These are phyloP conservation scores for Thalassiosira mediterranea DNA, from an alignment of 352 stramenopile species.

Conservation along the genomic window DNA sequence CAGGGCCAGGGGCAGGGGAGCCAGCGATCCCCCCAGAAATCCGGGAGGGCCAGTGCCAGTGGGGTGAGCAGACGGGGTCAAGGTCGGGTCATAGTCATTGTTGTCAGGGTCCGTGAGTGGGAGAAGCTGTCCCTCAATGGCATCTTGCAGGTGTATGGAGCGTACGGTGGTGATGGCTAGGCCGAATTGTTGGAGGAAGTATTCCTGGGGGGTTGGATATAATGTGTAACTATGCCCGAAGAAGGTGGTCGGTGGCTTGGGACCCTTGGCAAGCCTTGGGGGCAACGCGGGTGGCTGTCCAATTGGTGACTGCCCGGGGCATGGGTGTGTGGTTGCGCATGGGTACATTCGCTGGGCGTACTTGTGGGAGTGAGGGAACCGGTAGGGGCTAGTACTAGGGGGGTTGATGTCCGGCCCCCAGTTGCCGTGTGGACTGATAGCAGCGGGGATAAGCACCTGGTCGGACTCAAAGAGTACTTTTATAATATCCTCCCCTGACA, in stretches of 20 bases:
- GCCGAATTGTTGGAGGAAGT: slow-evolving; percentile 22
- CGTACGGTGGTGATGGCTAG: slow-evolving; percentile 8
- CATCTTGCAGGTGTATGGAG: slow-evolving; percentile 15
- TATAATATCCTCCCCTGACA: not conserved
- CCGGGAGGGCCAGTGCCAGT: too few species aligned
- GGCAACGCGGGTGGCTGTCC: too few species aligned
- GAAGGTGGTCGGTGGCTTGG: not conserved
- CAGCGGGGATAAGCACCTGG: not conserved
- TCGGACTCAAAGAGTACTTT: not conserved
- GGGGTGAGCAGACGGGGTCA: too few species aligned
- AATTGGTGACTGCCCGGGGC: not conserved
- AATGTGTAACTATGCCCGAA: slow-evolving; percentile 25
- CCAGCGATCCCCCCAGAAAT: too few species aligned
- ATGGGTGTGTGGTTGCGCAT: not conserved
- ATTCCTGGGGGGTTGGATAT: slow-evolving; percentile 2
- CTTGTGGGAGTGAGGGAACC: not conserved
- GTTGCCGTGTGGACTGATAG: not conserved
- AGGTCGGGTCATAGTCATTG: not conserved
- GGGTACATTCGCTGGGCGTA: slow-evolving; percentile 8
- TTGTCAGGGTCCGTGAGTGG: not conserved
- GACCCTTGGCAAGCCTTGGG: too few species aligned
- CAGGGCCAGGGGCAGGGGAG: too few species aligned
- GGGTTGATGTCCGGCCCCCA: not conserved
- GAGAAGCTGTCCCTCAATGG: not conserved
- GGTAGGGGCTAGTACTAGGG: too few species aligned